Evolutionary conservation across 2,329 filamentous ascomycete genomes (phyloP).

Genomic region (Claviceps paspali): DNA sequence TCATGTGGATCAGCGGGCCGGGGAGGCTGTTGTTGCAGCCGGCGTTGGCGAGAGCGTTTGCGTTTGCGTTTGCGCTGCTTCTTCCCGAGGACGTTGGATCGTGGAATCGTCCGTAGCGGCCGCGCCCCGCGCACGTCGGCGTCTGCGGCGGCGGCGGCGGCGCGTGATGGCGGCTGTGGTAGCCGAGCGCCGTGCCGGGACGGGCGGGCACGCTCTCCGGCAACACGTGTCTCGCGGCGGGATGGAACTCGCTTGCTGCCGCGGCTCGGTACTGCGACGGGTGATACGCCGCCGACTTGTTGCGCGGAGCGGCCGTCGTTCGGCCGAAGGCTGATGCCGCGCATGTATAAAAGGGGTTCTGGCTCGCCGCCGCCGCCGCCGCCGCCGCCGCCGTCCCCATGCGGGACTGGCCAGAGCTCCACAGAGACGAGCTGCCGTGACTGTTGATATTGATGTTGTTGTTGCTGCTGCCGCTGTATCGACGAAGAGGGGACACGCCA

Average conservation of each 20-base stretch:
- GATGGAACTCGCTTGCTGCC: conserved; percentile 20
- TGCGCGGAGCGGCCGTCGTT: not conserved
- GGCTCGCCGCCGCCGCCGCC: not conserved
- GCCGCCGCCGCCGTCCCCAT: too few relatives aligned
- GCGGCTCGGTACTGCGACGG: conserved; percentile 15
- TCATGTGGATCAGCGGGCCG: conserved; percentile 20
- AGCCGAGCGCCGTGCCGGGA: conserved; percentile 10
- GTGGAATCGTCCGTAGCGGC: conserved; percentile 17
- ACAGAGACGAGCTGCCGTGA: conserved; percentile 5
- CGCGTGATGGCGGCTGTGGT: not conserved
- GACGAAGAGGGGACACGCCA: conserved; percentile 12
- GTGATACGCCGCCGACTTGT: not conserved
- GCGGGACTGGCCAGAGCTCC: conserved; percentile 11
- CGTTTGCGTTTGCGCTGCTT: not conserved
- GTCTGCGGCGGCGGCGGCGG: conserved; percentile 14
- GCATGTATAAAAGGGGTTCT: conserved; percentile 3
- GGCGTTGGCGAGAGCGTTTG: not conserved
- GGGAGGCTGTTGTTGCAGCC: conserved; percentile 7
- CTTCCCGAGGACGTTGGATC: too few relatives aligned
- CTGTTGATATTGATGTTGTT: not conserved
- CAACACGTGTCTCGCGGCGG: conserved; percentile 3
- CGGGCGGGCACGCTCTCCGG: conserved; percentile 1
- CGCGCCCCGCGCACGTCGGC: conserved; percentile 11
- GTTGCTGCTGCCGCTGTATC: conserved; percentile 3
- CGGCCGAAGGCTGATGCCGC: conserved; percentile 7